Conservation (phyloP, 108 stramenopile species). For the Cyclostephanos invisitatus region DNA sequence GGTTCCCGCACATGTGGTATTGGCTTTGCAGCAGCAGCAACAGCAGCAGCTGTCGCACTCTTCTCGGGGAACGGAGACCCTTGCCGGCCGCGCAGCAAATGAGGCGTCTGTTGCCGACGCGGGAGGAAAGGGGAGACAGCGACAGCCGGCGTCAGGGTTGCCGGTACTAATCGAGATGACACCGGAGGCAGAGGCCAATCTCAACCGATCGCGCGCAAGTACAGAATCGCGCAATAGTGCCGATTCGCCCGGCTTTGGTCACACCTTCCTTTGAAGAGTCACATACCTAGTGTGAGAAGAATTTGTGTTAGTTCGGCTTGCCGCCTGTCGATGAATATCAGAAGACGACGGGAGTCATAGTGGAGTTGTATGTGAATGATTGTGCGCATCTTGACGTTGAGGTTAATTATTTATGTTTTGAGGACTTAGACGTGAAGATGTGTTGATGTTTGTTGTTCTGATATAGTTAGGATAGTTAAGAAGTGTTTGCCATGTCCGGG, state of each 20-base stretch:
- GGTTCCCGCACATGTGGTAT: constrained; percentile 28
- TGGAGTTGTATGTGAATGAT: no score
- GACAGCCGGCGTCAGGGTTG: background rate
- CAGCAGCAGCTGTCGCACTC: background rate
- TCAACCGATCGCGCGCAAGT: background rate
- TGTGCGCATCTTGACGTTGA: no score
- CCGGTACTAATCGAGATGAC: background rate
- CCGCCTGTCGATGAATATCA: no score
- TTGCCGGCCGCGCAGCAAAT: background rate
- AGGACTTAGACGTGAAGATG: no score
- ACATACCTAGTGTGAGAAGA: background rate
- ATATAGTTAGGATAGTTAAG: no score
- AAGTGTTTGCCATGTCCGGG: no score
- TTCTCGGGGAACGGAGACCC: background rate
- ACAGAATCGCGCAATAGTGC: background rate
- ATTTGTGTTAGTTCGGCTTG: background rate
- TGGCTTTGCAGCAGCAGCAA: constrained; percentile 6
- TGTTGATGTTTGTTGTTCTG: no score
- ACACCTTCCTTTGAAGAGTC: background rate
- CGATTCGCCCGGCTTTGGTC: background rate
- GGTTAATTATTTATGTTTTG: no score
- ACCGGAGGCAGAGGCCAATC: background rate
- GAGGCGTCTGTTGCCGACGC: background rate
- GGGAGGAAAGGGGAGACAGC: background rate
- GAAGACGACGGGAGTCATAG: no score